These are phyloP conservation scores for Zymoseptoria tritici DNA, from an alignment of 2,329 filamentous ascomycete genomes.

Conservation along the genomic window DNA sequence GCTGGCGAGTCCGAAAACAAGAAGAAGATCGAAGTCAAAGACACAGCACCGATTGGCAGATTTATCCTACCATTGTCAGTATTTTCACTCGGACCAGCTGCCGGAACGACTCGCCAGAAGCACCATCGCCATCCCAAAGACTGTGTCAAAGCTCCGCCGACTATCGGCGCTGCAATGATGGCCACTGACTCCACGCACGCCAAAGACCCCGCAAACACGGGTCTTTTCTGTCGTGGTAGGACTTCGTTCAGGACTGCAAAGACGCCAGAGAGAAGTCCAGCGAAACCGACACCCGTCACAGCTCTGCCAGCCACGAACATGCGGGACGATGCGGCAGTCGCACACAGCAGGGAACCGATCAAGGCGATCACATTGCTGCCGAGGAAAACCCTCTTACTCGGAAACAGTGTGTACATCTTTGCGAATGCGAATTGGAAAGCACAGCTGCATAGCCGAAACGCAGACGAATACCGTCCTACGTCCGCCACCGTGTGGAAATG, in stretches of 20 bases:
- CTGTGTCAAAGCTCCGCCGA: conserved; percentile 32
- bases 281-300: conserved; percentile 24
- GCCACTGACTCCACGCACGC: conserved; percentile 24
- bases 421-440: conserved; percentile 22
- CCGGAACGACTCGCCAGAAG: not conserved
- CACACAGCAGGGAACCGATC: conserved; percentile 23
- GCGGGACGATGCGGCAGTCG: conserved; percentile 22
- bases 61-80: conserved; percentile 27
- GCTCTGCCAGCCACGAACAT: conserved; percentile 28
- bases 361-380: conserved; percentile 19
- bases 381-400: conserved; percentile 25
- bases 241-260: conserved; percentile 15
- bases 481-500: conserved; percentile 40
- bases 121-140: conserved; percentile 32
- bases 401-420: conserved; percentile 30
- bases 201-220: conserved; percentile 22
- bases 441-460: conserved; percentile 13
- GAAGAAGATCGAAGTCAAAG: conserved; percentile 9
- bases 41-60: conserved; percentile 25
- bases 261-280: conserved; percentile 16
- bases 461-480: conserved; percentile 38
- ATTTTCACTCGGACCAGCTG: not conserved
- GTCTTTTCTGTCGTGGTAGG: conserved; percentile 24
- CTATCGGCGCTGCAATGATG: conserved; percentile 24
- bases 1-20: conserved; percentile 1